Base-by-base conservation (phyloP, 768 basidiomycete genomes). In the Tricholomella constricta region DNA sequence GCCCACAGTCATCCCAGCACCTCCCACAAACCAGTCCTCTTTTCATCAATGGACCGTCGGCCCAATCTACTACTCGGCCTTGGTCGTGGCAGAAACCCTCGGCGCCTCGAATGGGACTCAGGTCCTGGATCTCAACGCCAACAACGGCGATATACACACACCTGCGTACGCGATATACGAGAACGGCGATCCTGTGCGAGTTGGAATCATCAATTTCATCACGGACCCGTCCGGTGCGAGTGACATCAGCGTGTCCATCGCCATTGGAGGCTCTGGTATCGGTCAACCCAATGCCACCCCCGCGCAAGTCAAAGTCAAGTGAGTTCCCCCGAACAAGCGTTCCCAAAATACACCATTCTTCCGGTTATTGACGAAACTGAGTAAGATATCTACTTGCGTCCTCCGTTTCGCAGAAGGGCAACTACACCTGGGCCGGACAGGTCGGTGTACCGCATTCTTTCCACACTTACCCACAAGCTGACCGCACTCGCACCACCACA, bases 381-480 rank as follows among this genome's bases (percentile, higher is more conserved):
- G n/a, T n/a, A n/a, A 82, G 84, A 61, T 88, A 85, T 58, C 72
- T 88, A 17, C 49, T 59, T 0, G 85, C 88, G 0, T 63, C 73
- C 0, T 78, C 78, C 1, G 83, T 88, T 1, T 69, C 79, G 2
- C 78, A 81, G 55, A 85, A 82, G 61, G 74, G 71, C 42, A 83
- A 88, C 62, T 82, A 90, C 52, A 85, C 82, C 0, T 91, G 89
- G 89, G 90, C 86, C 3, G 82, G 83, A 2, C 90, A 88, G 71
- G 85, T 85, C 31, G 32, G 78, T 63, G 6, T 7, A 48, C 37
- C n/a, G n/a, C 32, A 27, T 36, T 8, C 20, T 27, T 37, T 42
- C 9, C 32, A 40, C n/a, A 42, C 5, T 25, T 5, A 17, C n/a
- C 20, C 22, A 29, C 44, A 2, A 5, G 17, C 3, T 22, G 6